Conservation (phyloP, 495 filamentous ascomycete species). For the Glarea lozoyensis region DNA sequence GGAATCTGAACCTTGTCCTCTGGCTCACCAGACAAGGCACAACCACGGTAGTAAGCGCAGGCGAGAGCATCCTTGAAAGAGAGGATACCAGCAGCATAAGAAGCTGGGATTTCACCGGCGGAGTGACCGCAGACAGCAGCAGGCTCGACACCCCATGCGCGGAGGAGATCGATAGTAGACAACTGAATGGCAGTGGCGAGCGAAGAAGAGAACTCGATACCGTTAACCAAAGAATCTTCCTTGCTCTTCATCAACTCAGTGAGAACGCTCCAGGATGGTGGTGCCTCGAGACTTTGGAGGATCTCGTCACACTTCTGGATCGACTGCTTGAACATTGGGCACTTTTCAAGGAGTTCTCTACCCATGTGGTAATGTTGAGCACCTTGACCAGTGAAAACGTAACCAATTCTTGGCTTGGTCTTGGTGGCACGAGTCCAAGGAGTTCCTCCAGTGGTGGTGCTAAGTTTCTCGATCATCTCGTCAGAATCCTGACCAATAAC, state of each 20-base stretch:
- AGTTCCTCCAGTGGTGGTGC: neutral
- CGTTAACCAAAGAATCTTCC: neutral
- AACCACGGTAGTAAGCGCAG: conserved; percentile 39
- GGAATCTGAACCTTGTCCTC: neutral
- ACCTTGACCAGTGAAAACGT: conserved; percentile 17
- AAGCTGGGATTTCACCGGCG: conserved; percentile 53
- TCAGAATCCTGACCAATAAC: neutral
- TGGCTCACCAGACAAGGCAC: neutral
- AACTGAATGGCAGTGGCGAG: conserved; percentile 44
- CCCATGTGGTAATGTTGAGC: conserved; percentile 51
- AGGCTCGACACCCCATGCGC: conserved; percentile 42
- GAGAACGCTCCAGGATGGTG: conserved; percentile 28
- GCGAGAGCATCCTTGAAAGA: conserved; percentile 42
- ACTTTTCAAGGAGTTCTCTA: conserved; percentile 31
- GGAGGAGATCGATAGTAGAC: conserved; percentile 43
- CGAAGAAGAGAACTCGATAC: conserved; percentile 35
- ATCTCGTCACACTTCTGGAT: conserved; percentile 31
- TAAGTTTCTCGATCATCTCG: neutral
- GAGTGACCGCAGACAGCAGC: conserved; percentile 52
- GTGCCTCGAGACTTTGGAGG: conserved; percentile 26
- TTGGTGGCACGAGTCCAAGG: conserved; percentile 4
- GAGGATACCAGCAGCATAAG: conserved; percentile 41
- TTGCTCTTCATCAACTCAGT: conserved; percentile 3
- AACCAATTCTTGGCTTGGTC: neutral
- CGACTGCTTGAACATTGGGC: conserved; percentile 29